Base-by-base conservation (phyloP, 257 asterid genomes). In the Schizonepeta tenuifolia region DNA sequence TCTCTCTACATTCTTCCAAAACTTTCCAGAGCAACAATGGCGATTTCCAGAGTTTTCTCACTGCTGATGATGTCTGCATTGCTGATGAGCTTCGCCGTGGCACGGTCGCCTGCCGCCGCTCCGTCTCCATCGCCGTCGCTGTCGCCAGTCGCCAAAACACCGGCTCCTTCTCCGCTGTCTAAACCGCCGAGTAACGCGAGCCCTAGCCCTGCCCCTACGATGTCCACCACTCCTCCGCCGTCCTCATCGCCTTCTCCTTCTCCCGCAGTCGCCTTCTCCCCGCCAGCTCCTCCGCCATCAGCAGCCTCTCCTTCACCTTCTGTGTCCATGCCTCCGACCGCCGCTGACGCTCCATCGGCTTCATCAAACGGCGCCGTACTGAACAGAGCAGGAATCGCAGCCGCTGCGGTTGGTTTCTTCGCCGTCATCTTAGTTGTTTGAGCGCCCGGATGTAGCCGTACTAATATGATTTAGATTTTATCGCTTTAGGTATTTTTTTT, bases 281-380 rank as follows among this genome's bases (percentile, higher is more conserved):
- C 82, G 9, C 83, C 86, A 0, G 35, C 76, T 66, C 83, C 81
- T 9, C 78, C 81, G 33, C 75, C 80, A 12, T 46, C 78, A 13
- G 12, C 65, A 41, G 0, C 44, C 21, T 9, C 85, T 38, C 83
- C 85, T 0, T 65, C 87, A 9, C 81, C 88, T 1, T 80, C 82
- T 7, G 53, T 65, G 7, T 59, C 80, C 5, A 0, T 24, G 20
- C 53, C 83, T 38, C 88, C 85, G 1, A 58, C 75, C 26, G 38
- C 20, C 46, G 70, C 2, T 59, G 41, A 0, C 21, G 69, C 77
- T 31, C 81, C 77, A 1, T 60, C 6, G 20, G 79, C 79, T 8
- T 24, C 61, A 2, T 2, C 6, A 0, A 82, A 46, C 70, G 72
- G 61, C 38, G 83, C 77, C 71, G 75, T 56, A 10, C 20, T 69